Base-by-base conservation (phyloP, 768 basidiomycete genomes). In the Gloeopeniophorella convolvens region DNA sequence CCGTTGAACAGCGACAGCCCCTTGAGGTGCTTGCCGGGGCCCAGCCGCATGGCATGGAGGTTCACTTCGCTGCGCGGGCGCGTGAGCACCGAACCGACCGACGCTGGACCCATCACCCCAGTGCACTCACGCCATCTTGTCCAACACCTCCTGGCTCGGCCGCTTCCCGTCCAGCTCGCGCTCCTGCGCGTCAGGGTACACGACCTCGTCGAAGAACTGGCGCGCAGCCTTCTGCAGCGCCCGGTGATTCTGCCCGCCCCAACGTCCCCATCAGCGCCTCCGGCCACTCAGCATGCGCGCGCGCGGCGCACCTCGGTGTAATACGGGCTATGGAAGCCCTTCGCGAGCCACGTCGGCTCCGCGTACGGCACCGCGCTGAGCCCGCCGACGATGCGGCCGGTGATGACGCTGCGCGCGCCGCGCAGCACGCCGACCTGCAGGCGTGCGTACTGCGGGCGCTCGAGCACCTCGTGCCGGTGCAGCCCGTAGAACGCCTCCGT, bases 11-110 rank as follows among this genome's bases (percentile, higher is more conserved):
- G 72, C 13, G 70, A 75, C n/a, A 75, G 72, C 2, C 94, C 93
- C 63, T 89, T 74, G 43, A 94, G 68, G 59, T 93, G 90, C 60
- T 85, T 89, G 16, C 88, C 89, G 2, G 94, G 94, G 5, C 94
- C 94, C 71, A 95, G 75, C n/a, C 91, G 77, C 90, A 96, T 95
- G 8, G 89, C 88, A 63, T 90, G 86, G 18, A 97, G 45, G 58
- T 91, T 82, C 24, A 80, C 53, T 49, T 81, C 81, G 6, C 81
- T 85, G 51, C 4, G 35, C 21, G 33, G 24, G 27, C 40, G 27
- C 7, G 59, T 55, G 48, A 50, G 41, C 23, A 66, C 42, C 42
- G 63, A 64, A 20, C 32, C n/a, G n/a, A n/a, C n/a, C n/a, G n/a
- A n/a, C n/a, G n/a, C n/a, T n/a, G n/a, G n/a, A n/a, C n/a, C n/a